A percentile compares a stretch with the other conserved stretches of the same genome.
These are phyloP conservation scores for Cyberlindnera bimundalis DNA, from an alignment of 805 yeast genomes.

Conservation along the genomic window DNA sequence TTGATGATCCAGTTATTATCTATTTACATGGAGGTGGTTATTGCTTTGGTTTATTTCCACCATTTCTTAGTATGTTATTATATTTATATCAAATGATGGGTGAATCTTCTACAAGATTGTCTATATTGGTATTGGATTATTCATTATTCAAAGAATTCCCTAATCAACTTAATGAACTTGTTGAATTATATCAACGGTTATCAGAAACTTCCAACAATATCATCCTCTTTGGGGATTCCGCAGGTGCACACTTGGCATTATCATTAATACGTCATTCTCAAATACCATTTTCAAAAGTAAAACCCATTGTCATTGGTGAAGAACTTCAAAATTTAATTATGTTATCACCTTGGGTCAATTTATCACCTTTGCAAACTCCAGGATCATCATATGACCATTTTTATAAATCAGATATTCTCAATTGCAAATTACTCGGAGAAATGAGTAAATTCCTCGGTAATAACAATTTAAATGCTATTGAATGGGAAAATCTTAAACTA, in stretches of 20 bases:
- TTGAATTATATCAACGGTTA: conserved; percentile 18
- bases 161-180: conserved; percentile 26
- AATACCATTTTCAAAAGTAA: conserved; percentile 4
- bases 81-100: conserved; percentile 2
- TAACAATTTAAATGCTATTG: conserved; percentile 1
- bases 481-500: conserved; percentile 1
- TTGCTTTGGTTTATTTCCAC: conserved; percentile 11
- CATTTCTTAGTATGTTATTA: conserved; percentile 6
- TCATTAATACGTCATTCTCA: conserved; percentile 15
- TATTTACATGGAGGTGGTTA: conserved; percentile 23
- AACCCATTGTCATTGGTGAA: background rate
- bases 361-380: conserved; percentile 1
- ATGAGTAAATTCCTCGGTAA: conserved; percentile 1
- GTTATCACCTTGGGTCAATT: conserved; percentile 21
- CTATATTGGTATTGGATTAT: conserved; percentile 29
- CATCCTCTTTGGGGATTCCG: conserved; percentile 30
- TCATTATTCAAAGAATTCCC: conserved; percentile 27
- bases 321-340: conserved; percentile 3
- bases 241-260: conserved; percentile 30
- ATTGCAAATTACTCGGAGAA: background rate
- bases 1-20: conserved; percentile 19
- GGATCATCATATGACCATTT: conserved; percentile 4
- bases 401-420: conserved; percentile 5
- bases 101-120: conserved; percentile 18
- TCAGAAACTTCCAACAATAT: conserved; percentile 16